Conservation (phyloP, 2,329 filamentous ascomycete species). For the Ascochyta clinopodiicola region DNA sequence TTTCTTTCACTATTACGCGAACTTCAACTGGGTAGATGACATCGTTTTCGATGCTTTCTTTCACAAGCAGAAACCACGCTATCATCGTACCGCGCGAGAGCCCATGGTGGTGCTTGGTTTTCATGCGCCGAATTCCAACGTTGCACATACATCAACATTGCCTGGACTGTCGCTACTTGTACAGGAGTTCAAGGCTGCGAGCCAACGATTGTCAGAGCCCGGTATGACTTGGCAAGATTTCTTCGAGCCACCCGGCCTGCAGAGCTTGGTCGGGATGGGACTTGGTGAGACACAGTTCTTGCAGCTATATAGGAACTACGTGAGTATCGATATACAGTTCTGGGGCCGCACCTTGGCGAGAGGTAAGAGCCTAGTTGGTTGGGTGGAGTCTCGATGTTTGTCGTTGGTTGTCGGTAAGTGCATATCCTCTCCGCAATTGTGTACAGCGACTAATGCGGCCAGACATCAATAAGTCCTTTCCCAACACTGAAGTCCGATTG, state of each 20-base stretch:
- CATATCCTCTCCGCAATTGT: not conserved
- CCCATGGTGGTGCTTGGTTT: conserved; percentile 69
- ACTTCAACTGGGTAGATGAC: conserved; percentile 64
- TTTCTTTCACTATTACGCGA: conserved; percentile 69
- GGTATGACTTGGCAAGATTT: conserved; percentile 40
- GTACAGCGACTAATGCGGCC: not conserved
- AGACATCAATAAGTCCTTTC: conserved; percentile 64
- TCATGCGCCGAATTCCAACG: conserved; percentile 67
- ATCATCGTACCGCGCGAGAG: conserved; percentile 64
- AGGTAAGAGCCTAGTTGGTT: conserved; percentile 64
- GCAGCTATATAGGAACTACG: conserved; percentile 59
- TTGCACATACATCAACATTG: conserved; percentile 60
- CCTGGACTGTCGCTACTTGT: conserved; percentile 61
- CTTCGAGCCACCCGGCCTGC: conserved; percentile 15
- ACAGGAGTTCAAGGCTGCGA: conserved; percentile 59
- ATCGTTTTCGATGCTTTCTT: conserved; percentile 68
- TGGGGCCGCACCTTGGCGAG: conserved; percentile 66
- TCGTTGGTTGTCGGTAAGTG: conserved; percentile 64
- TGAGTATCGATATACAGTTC: conserved; percentile 68
- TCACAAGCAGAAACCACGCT: conserved; percentile 48
- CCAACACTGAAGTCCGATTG: conserved; percentile 61
- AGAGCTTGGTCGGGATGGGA: not conserved
- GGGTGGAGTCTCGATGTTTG: conserved; percentile 68
- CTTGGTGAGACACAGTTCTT: conserved; percentile 56
- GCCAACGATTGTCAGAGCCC: conserved; percentile 46